Conservation (phyloP, 306 rosid species). For the Psophocarpus tetragonolobus region DNA sequence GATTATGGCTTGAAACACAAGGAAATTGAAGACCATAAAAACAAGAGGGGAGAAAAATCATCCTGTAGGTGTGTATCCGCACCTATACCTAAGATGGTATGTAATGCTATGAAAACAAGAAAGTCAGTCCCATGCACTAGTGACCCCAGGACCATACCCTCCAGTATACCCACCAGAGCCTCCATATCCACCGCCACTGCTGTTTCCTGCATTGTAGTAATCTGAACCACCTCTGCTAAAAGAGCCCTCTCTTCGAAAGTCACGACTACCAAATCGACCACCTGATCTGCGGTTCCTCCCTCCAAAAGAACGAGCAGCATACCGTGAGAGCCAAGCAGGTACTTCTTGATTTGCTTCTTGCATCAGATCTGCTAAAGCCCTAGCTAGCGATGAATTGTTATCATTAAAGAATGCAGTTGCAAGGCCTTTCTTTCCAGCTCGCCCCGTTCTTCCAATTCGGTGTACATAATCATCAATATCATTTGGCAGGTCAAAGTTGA, state of each 20-base stretch:
- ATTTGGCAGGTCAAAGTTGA: constrained; percentile 84
- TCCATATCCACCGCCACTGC: constrained; percentile 62
- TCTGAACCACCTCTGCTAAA: constrained; percentile 59
- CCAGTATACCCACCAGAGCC: constrained; percentile 60
- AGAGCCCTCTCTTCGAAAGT: constrained; percentile 67
- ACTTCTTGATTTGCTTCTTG: constrained; percentile 82
- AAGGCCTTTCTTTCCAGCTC: constrained; percentile 82
- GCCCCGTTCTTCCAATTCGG: constrained; percentile 83
- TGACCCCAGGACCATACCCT: constrained; percentile 66
- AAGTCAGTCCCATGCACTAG: constrained; percentile 73
- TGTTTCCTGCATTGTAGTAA: constrained; percentile 48
- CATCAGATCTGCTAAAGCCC: constrained; percentile 77
- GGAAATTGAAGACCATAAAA: constrained; percentile 31
- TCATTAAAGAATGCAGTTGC: constrained; percentile 87
- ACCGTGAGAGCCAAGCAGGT: constrained; percentile 76
- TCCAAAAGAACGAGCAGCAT: constrained; percentile 66
- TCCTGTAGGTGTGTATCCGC: constrained; percentile 33
- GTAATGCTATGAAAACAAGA: constrained; percentile 34
- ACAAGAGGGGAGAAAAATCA: constrained; percentile 30
- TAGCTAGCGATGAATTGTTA: constrained; percentile 66
- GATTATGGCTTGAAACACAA: constrained; percentile 32
- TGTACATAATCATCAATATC: constrained; percentile 90
- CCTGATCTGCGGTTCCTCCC: constrained; percentile 80
- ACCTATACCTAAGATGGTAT: constrained; percentile 44
- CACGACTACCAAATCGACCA: constrained; percentile 81